Evolutionary conservation across 805 yeast genomes (phyloP).

Genomic region (Myxozyma vanderwaltii): DNA sequence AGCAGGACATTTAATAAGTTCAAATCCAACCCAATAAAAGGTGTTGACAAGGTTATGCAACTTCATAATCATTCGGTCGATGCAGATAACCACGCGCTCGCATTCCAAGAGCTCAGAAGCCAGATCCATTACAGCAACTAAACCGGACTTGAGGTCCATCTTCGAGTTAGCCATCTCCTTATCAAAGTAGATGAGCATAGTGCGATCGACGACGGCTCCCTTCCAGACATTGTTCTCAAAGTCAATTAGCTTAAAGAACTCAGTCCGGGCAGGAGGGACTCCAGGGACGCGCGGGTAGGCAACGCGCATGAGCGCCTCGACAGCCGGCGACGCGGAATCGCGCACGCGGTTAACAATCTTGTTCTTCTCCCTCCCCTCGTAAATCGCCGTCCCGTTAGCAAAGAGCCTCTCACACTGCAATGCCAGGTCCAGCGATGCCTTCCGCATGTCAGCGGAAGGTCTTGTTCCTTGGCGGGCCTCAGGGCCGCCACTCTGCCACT

Average conservation of each 20-base stretch:
- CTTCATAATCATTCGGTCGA: conserved; percentile 29
- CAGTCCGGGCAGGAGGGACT: conserved; percentile 9
- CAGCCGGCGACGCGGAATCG: conserved; percentile 16
- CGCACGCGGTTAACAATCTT: conserved; percentile 6
- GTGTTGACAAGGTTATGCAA: conserved; percentile 22
- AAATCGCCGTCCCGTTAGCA: conserved; percentile 35
- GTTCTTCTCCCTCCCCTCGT: conserved; percentile 19
- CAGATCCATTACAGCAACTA: conserved; percentile 35
- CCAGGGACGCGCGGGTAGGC: conserved; percentile 26
- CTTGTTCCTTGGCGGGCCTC: conserved; percentile 36
- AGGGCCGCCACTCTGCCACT: conserved; percentile 40
- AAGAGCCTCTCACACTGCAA: conserved; percentile 39
- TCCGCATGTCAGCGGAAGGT: conserved; percentile 35
- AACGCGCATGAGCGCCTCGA: conserved; percentile 24
- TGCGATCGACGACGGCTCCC: conserved; percentile 32
- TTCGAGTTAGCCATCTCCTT: conserved; percentile 17
- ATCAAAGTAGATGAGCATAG: conserved; percentile 32
- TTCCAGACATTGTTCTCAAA: conserved; percentile 30
- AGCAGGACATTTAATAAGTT: conserved; percentile 24
- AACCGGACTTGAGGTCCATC: conserved; percentile 28
- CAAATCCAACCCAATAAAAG: conserved; percentile 36
- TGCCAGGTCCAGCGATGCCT: conserved; percentile 39
- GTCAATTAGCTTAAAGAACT: conserved; percentile 27
- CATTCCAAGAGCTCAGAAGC: conserved; percentile 35
- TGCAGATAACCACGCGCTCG: conserved; percentile 33